phyloP scores from a whole-genome alignment of 2,329 filamentous ascomycete species.

The Gyromitra esculenta region DNA sequence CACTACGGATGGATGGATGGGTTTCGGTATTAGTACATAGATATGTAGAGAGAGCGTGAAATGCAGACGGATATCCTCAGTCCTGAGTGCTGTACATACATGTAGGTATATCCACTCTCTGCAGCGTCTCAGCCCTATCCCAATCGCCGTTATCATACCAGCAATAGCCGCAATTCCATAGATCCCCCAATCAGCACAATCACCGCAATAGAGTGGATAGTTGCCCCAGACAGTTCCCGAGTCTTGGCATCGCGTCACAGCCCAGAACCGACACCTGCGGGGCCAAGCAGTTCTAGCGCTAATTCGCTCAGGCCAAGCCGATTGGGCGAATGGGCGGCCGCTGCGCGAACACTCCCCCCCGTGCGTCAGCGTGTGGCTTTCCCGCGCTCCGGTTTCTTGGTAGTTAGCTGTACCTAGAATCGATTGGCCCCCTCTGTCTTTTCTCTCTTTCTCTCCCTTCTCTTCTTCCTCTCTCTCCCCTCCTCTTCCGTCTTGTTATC shows the following conservation, averaged over 20 bases:
- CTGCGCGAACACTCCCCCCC: slow-evolving; percentile 3
- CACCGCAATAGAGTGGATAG: too few species aligned
- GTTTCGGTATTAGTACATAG: not conserved
- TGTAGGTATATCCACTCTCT: too few species aligned
- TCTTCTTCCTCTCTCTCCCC: not conserved
- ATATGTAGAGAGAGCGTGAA: too few species aligned
- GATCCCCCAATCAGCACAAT: too few species aligned
- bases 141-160: too few species aligned
- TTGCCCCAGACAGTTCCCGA: too few species aligned
- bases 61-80: too few species aligned
- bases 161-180: too few species aligned
- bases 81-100: too few species aligned
- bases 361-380: slow-evolving; percentile 36
- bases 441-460: slow-evolving; percentile 12
- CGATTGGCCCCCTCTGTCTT: not conserved
- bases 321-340: not conserved
- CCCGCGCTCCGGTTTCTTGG: slow-evolving; percentile 23
- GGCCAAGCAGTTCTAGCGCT: slow-evolving; percentile 9
- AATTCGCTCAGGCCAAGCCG: slow-evolving; percentile 7
- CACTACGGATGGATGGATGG: too few species aligned
- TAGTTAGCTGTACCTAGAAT: not conserved
- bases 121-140: too few species aligned
- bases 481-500: not conserved
- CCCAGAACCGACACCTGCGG: not conserved
- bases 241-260: not conserved